Evolutionary conservation across 257 asterid species (phyloP).

Genomic region (Forsythia suspensa): DNA sequence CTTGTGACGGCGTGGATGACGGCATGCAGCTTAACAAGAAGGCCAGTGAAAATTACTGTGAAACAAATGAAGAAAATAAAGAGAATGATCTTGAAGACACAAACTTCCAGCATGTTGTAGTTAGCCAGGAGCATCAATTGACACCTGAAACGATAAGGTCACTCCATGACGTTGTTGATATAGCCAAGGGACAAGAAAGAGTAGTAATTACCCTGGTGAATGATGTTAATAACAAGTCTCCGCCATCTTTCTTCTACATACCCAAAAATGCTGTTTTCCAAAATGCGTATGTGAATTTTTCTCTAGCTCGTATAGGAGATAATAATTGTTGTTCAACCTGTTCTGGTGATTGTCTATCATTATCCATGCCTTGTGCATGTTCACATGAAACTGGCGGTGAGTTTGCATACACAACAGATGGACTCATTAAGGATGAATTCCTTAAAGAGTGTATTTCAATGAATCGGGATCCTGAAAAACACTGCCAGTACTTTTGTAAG

Average conservation of each 20-base stretch:
- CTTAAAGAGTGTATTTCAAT: constrained; percentile 74
- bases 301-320: constrained; percentile 78
- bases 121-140: constrained; percentile 31
- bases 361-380: constrained; percentile 72
- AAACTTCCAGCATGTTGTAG: constrained; percentile 38
- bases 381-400: constrained; percentile 71
- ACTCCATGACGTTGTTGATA: constrained; percentile 46
- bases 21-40: constrained; percentile 27
- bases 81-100: constrained; percentile 34
- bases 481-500: constrained; percentile 63
- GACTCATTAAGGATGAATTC: constrained; percentile 72
- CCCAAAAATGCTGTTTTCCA: constrained; percentile 69
- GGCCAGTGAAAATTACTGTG: constrained; percentile 30
- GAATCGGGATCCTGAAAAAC: constrained; percentile 73
- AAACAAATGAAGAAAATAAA: constrained; percentile 26
- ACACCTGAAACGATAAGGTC: constrained; percentile 39
- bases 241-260: constrained; percentile 80
- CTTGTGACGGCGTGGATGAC: constrained; percentile 31
- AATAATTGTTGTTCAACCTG: constrained; percentile 63
- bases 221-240: constrained; percentile 52
- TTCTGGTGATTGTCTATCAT: constrained; percentile 71
- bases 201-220: constrained; percentile 61
- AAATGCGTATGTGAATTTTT: constrained; percentile 62
- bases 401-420: constrained; percentile 81
- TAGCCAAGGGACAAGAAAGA: constrained; percentile 83